Evolutionary conservation across 768 basidiomycete species (phyloP).

Genomic region (Psilocybe sp.): DNA sequence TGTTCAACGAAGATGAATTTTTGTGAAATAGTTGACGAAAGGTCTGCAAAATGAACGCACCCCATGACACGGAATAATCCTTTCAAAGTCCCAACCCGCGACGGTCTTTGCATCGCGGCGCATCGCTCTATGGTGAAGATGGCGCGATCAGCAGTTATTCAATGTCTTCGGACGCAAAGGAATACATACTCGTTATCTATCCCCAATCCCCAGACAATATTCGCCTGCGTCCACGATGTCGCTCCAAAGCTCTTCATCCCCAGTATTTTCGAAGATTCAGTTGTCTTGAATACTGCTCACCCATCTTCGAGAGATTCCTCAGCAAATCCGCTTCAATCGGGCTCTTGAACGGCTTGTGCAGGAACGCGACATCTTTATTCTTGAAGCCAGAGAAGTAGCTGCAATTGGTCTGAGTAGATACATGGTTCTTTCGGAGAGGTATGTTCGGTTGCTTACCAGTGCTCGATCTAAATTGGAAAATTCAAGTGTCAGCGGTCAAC

Average conservation of each 20-base stretch:
- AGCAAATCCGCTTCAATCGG: constrained; percentile 81
- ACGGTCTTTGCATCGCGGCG: constrained; percentile 61
- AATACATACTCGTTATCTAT: neutral
- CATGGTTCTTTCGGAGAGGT: too few species aligned
- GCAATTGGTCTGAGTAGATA: too few species aligned
- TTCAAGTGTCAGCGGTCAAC: too few species aligned
- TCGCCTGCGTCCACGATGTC: too few species aligned
- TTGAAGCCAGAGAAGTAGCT: constrained; percentile 70
- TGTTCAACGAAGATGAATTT: too few species aligned
- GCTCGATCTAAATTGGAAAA: neutral
- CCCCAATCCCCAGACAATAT: too few species aligned
- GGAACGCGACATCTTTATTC: constrained; percentile 84
- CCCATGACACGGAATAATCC: too few species aligned
- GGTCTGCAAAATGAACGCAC: too few species aligned
- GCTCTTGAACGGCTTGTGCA: constrained; percentile 67
- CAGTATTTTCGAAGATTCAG: too few species aligned
- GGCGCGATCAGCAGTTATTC: constrained; percentile 83
- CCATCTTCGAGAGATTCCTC: constrained; percentile 70
- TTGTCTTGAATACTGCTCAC: constrained; percentile 47
- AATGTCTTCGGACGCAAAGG: constrained; percentile 69
- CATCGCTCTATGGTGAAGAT: constrained; percentile 67
- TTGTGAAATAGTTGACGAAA: too few species aligned
- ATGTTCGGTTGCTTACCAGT: neutral
- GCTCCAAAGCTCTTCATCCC: too few species aligned
- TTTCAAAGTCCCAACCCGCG: too few species aligned